Base-by-base conservation (phyloP, 176 grass and related monocot species). In the Poa annua region DNA sequence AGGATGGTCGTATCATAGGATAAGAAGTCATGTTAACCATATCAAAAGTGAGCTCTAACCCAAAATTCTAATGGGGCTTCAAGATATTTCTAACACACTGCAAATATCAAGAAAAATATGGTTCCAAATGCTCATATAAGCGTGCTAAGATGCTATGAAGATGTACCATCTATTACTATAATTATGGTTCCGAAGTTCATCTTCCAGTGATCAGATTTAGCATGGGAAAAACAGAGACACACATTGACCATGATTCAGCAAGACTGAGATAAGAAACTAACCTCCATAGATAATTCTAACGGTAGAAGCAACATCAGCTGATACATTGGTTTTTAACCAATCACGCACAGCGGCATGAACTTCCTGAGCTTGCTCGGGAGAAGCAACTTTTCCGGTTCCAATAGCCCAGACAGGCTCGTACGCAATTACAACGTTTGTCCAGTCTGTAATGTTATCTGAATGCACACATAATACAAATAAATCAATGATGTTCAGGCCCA, bases 401-500 rank as follows among this genome's bases (percentile, higher is more conserved):
- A 99, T 99, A 78, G 96, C 96, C 96, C 96, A 99, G 33, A 99
- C 96, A 66, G 96, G 96, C 86, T 99, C 96, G 26, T 99, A 99
- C 11, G 96, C 93, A 81, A 99, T 94, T 12, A 99, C 96, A 48
- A 99, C 93, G 55, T 99, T 71, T 22, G 59, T 54, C 96, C 96
- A 99, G 85, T 89, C 85, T 52, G 93, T 84, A 53, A 99, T 82
- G 75, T 61, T 96, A 79, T 96, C 96, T 99, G 91, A 74, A 92
- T 88, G 71, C 41, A 3, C 77, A 63, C 60, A 86, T 52, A n/a
- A 74, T 55, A 21, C 8, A 86, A 11, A 85, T 61, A 6, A 32
- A 84, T 81, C 80, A 77, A 29, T 24, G 20, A 0, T 65, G n/a
- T 52, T 39, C 14, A 77, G 19, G 4, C 12, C 36, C 11, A 42